Conservation (phyloP, 192 early-diverging fungal species). For the Coemansia asiatica region DNA sequence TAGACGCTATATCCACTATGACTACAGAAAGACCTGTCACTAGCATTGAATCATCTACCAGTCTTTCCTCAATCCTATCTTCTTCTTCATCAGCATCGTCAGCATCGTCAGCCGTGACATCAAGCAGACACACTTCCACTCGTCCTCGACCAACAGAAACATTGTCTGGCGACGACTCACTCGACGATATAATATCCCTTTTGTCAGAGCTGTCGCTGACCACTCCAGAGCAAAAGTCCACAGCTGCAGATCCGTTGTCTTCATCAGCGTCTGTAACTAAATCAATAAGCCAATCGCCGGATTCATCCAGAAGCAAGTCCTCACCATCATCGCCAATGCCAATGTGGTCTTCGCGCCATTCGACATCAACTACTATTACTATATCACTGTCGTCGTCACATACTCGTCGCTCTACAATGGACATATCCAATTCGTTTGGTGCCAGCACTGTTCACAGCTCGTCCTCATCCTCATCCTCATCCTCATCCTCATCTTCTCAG, state of each 20-base stretch:
- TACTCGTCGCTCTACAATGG: background rate
- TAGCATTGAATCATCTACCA: background rate
- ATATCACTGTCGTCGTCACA: background rate
- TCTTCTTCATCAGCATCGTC: background rate
- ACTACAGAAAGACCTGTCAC: background rate
- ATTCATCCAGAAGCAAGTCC: background rate
- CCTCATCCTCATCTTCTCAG: background rate
- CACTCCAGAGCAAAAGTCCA: background rate
- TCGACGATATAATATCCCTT: conserved; percentile 1
- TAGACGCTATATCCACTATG: background rate
- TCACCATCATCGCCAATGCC: background rate
- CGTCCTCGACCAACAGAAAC: background rate
- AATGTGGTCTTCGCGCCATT: background rate
- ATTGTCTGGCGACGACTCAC: background rate
- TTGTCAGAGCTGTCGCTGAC: conserved; percentile 3
- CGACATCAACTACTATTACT: conserved; percentile 9
- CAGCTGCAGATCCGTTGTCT: background rate
- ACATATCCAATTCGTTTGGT: background rate
- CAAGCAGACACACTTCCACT: background rate
- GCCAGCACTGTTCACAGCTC: background rate
- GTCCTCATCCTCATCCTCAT: background rate
- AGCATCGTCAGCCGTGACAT: background rate
- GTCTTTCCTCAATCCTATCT: background rate
- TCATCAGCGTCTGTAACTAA: background rate
- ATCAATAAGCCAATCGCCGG: background rate